Conservation (phyloP, 208 protist genomes). For the Porcisia hertigi region DNA sequence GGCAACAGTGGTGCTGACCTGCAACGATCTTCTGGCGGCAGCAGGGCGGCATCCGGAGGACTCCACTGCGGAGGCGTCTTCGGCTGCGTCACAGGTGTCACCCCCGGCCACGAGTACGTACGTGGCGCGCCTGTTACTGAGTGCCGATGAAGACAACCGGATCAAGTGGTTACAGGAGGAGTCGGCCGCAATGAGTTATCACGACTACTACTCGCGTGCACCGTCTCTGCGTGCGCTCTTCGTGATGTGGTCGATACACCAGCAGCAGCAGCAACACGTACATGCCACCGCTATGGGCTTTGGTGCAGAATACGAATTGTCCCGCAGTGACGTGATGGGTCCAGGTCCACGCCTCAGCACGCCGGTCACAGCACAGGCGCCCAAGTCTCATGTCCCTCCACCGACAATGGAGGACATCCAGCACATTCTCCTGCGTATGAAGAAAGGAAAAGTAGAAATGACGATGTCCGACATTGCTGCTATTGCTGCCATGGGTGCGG, state of each 20-base stretch:
- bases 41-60: slow-evolving; percentile 1
- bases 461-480: slow-evolving; percentile 35
- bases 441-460: slow-evolving; percentile 33
- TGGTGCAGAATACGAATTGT: not conserved
- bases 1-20: slow-evolving; percentile 16
- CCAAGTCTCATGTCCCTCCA: slow-evolving; percentile 9
- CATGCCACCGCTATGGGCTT: slow-evolving; percentile 9
- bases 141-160: slow-evolving; percentile 71
- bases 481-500: slow-evolving; percentile 27
- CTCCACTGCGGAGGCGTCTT: not conserved
- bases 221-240: slow-evolving; percentile 78
- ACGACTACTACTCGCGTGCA: slow-evolving; percentile 55
- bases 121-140: slow-evolving; percentile 58
- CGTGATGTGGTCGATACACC: slow-evolving; percentile 42
- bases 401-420: slow-evolving; percentile 35
- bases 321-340: not conserved
- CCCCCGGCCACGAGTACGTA: slow-evolving; percentile 6
- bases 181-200: slow-evolving; percentile 28
- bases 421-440: slow-evolving; percentile 50
- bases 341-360: slow-evolving; percentile 17
- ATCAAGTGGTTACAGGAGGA: slow-evolving; percentile 81
- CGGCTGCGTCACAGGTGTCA: not conserved
- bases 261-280: slow-evolving; percentile 21
- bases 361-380: slow-evolving; percentile 8
- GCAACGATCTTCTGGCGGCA: slow-evolving; percentile 16